Conservation (phyloP, 176 grass and related monocot species). For the Oryza punctata region DNA sequence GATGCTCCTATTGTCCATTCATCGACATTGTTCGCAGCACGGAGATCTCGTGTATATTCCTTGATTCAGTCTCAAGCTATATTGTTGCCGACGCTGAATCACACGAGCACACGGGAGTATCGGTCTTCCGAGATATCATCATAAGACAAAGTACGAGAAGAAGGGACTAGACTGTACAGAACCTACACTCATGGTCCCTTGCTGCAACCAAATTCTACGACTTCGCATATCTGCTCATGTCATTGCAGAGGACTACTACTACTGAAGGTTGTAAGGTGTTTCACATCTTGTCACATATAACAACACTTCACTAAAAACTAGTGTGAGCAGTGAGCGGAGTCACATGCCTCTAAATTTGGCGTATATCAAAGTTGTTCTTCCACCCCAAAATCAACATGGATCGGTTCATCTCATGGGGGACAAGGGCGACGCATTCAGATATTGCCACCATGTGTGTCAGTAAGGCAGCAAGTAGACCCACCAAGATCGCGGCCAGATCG, state of each 20-base stretch:
- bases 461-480: not conserved
- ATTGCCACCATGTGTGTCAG: not conserved
- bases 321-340: not conserved
- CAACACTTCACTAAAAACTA: too few relatives aligned
- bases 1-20: conserved; percentile 3
- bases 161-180: not conserved
- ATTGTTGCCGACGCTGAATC: conserved; percentile 14
- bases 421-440: not conserved
- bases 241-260: not conserved
- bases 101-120: not conserved
- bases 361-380: not conserved
- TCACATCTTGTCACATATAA: not conserved
- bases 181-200: conserved; percentile 12
- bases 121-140: not conserved
- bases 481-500: not conserved
- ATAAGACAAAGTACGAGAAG: not conserved
- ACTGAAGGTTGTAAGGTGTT: not conserved
- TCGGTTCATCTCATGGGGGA: not conserved
- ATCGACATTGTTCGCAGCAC: not conserved
- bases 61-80: not conserved
- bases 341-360: not conserved
- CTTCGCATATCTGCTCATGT: conserved; percentile 3
- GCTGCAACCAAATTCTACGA: conserved; percentile 14
- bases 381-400: not conserved
- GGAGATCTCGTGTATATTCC: not conserved